Percentiles rank a stretch among this genome's conserved stretches.
Conservation (phyloP, 2,329 filamentous ascomycete species). For the Metarhizium rileyi region DNA sequence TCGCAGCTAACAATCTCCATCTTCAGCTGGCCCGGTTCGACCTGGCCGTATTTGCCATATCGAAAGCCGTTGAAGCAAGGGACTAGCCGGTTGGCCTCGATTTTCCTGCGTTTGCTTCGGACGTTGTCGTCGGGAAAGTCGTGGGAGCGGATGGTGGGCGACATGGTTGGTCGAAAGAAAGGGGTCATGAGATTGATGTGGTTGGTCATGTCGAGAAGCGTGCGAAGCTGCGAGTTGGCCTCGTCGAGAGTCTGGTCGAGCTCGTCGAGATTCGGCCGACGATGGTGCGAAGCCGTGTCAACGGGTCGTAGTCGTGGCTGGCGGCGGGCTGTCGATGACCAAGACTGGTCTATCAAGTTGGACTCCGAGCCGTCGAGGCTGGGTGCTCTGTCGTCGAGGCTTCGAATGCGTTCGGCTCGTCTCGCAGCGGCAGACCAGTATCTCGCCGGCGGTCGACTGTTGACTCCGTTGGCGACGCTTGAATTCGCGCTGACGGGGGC, state of each 20-base stretch:
- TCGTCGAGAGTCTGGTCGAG: slow-evolving; percentile 30
- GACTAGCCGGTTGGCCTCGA: slow-evolving; percentile 52
- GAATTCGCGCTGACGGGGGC: not conserved
- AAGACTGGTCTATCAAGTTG: slow-evolving; percentile 17
- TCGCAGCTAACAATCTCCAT: slow-evolving; percentile 91
- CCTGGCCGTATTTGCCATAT: slow-evolving; percentile 82
- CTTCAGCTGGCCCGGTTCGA: slow-evolving; percentile 67
- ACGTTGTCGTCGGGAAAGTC: slow-evolving; percentile 39
- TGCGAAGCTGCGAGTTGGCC: slow-evolving; percentile 33
- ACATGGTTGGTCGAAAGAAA: slow-evolving; percentile 21
- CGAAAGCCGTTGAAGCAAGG: slow-evolving; percentile 49
- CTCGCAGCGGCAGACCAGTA: slow-evolving; percentile 20
- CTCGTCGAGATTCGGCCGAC: slow-evolving; percentile 24
- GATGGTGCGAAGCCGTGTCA: slow-evolving; percentile 10
- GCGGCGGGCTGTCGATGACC: slow-evolving; percentile 16
- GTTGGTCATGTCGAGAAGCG: slow-evolving; percentile 31
- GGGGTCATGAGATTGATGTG: slow-evolving; percentile 19
- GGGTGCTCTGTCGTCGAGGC: slow-evolving; percentile 19
- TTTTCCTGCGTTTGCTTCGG: slow-evolving; percentile 57
- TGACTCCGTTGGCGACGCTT: not conserved
- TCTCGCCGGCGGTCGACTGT: slow-evolving; percentile 6
- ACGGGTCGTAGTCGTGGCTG: slow-evolving; percentile 15
- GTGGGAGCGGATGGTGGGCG: slow-evolving; percentile 24
- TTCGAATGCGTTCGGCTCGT: slow-evolving; percentile 27
- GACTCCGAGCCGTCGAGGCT: slow-evolving; percentile 18